These are phyloP conservation scores for Globisporangium iwayamae DNA, from an alignment of 352 stramenopile species.

Conservation along the genomic window DNA sequence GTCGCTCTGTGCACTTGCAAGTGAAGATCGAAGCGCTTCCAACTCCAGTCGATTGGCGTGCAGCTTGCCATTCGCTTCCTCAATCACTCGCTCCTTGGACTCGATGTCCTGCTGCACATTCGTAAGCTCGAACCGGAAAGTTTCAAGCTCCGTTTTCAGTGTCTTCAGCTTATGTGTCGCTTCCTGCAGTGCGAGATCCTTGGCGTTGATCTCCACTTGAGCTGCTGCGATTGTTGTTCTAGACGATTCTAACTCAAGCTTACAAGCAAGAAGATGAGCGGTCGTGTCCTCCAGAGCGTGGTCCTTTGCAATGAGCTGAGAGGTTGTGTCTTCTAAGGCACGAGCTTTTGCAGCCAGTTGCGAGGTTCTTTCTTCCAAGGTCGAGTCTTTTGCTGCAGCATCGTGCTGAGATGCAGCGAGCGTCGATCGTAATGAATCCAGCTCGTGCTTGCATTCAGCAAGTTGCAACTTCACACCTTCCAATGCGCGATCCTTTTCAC, in stretches of 20 bases:
- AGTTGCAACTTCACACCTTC: constrained; percentile 11
- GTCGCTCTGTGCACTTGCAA: constrained; percentile 5
- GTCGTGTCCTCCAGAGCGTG: not conserved
- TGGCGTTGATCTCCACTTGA: constrained; percentile 8
- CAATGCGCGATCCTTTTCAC: constrained; percentile 6
- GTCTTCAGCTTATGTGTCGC: constrained; percentile 1
- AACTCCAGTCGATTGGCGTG: constrained; percentile 5
- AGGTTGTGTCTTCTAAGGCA: not conserved
- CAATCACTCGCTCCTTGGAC: constrained; percentile 1
- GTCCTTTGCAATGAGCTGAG: constrained; percentile 1
- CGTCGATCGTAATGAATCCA: constrained; percentile 4
- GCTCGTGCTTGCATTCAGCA: constrained; percentile 3
- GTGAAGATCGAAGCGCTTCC: constrained; percentile 5
- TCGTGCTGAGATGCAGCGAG: constrained; percentile 2
- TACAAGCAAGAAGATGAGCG: not conserved
- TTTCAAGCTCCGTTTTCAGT: constrained; percentile 10
- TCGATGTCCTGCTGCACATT: constrained; percentile 7
- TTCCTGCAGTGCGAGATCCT: constrained; percentile 2
- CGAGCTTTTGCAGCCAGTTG: not conserved
- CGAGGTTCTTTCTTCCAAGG: not conserved
- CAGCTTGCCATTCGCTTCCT: constrained; percentile 6
- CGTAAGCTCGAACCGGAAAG: constrained; percentile 4
- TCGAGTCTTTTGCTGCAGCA: not conserved
- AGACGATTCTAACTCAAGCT: constrained; percentile 14
- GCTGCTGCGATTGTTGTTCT: not conserved